Percentiles rank a stretch among this genome's conserved stretches.
phyloP scores from a whole-genome alignment of 78 protist genomes.

The Dictyostelium firmibasis region DNA sequence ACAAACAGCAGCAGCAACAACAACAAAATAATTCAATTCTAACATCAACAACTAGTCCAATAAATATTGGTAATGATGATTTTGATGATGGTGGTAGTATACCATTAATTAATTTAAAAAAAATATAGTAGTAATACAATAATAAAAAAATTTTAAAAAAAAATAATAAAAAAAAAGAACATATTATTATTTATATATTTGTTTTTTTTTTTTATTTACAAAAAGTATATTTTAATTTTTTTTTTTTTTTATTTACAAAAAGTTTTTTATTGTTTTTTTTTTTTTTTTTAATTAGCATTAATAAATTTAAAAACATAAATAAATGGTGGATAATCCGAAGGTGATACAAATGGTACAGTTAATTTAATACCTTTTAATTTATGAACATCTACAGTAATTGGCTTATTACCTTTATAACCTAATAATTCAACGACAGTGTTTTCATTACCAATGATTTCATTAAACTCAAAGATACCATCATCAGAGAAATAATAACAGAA shows the following conservation, averaged over 20 bases:
- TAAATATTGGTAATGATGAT: neutral
- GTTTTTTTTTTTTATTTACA: too few species aligned
- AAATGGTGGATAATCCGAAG: neutral
- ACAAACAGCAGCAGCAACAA: neutral
- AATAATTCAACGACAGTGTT: neutral
- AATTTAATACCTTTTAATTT: neutral
- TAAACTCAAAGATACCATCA: neutral
- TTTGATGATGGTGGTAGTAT: neutral
- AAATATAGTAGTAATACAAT: neutral
- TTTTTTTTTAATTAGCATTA: neutral
- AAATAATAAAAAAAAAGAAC: neutral
- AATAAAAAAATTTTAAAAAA: neutral
- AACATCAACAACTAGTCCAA: neutral
- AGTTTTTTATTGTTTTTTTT: neutral
- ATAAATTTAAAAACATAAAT: neutral
- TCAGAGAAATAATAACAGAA: constrained; percentile 6
- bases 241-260: too few species aligned
- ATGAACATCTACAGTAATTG: neutral
- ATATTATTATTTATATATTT: too few species aligned
- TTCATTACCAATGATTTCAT: neutral
- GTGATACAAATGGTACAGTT: neutral
- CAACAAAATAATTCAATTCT: neutral
- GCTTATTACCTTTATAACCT: neutral
- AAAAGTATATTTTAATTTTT: too few species aligned
- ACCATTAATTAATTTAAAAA: neutral